Evolutionary conservation across 306 rosid species (phyloP), one percentile per base, ranked within the genome.

Genomic region (Sicyos baderoa): DNA sequence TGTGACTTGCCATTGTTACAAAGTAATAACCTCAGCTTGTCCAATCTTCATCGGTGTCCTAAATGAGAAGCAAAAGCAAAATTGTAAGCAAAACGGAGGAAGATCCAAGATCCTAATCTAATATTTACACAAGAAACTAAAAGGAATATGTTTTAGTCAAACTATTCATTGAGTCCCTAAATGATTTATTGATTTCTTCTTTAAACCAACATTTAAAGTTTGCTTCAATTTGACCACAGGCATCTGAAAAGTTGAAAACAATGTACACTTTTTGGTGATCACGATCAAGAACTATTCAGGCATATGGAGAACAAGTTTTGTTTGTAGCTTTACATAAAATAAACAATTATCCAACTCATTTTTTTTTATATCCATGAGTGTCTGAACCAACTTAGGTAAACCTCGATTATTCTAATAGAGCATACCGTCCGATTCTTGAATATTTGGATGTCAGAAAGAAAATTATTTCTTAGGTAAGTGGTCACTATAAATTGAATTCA

Each of bases 21-120:
- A 15, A 23, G 71, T 15, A 22, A 21, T 11, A 14, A 67, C 7
- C 71, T 67, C 56, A 67, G 50, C 56, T 67, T 15, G 55, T 48
- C 71, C 71, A 67, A 48, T 67, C 71, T 67, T 67, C 71, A 67
- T 67, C 71, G 3, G 71, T 47, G 71, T 67, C 71, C 71, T 67
- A 23, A 14, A 48, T 21, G 54, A 44, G 37, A 23, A 12, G 7
- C 21, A 23, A 65, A 42, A 6, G 2, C 21, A n/a, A n/a, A n/a
- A n/a, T n/a, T n/a, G 10, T 42, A 21, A 45, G 71, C 8, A 66
- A 66, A 19, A 22, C 2, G 7, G 52, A 21, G 37, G 21, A 66
- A 22, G 54, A 47, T 66, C 40, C 42, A 66, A 22, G 54, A 47
- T 66, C 40, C n/a, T 22, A 42, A 61, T 4, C 23, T 23, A 62